Base-by-base conservation (phyloP, 2,329 filamentous ascomycete species). In the Fusarium sp. region DNA sequence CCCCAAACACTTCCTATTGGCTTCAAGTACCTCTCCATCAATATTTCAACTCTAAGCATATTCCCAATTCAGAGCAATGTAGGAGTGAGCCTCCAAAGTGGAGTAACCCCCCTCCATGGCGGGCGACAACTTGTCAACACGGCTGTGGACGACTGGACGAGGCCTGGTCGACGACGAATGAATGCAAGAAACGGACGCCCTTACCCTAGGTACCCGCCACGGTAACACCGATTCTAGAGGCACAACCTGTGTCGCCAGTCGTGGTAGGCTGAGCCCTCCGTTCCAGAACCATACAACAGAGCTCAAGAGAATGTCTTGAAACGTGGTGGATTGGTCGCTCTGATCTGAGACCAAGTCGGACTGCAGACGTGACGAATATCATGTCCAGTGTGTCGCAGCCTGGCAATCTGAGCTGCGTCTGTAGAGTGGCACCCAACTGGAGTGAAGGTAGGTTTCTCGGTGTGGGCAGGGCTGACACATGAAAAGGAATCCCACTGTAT, bases 101-200 rank as follows among this genome's bases (percentile, higher is more conserved):
- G 68, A 74, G 68, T 48, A 65, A 71, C 70, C 68, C 70, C 68
- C 67, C 67, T 69, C 48, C 55, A 61, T 62, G 56, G 60, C 63
- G 60, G 68, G 60, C 64, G 49, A 62, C 56, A 56, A 69, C 67
- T 73, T 71, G 69, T 71, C 65, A 60, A 62, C 43, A 71, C 56
- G 57, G 68, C 65, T 69, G 60, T 68, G 70, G 67, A 68, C 60
- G 47, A 66, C 45, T 37, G 58, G 58, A 56, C 40, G 44, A 52
- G 65, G 22, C 65, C 52, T 51, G 47, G 48, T 49, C 47, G 46
- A 33, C 48, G 41, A 52, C 67, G 67, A 70, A 64, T 70, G 40
- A 59, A 48, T 50, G 67, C 37, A 51, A 26, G 33, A 56, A 33
- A 45, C 37, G 50, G 66, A 51, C 51, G 52, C 63, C 63, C 63